These are phyloP conservation scores for Coemansia sp. DNA, from an alignment of 192 early-diverging fungal species.

Conservation along the genomic window DNA sequence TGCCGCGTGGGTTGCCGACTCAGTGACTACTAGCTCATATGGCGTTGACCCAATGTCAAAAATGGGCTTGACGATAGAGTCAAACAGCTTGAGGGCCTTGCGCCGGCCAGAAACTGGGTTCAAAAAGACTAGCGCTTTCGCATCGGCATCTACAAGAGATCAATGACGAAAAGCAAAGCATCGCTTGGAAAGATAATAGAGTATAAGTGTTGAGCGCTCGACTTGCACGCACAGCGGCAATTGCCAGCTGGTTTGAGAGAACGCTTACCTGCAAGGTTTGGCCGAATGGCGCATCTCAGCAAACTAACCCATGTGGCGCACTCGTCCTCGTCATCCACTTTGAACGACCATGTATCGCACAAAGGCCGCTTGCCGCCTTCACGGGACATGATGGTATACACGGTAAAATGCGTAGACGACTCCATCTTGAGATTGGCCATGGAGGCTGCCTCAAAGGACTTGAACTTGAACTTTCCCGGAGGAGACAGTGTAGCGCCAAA, in stretches of 20 bases:
- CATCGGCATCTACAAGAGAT: conserved; percentile 22
- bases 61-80: conserved; percentile 52
- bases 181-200: no score
- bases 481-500: conserved; percentile 54
- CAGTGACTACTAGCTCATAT: conserved; percentile 45
- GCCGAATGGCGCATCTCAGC: conserved; percentile 43
- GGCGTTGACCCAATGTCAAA: conserved; percentile 34
- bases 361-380: conserved; percentile 46
- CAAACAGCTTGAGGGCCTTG: conserved; percentile 46
- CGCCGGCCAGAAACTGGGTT: conserved; percentile 52
- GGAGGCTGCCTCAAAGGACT: conserved; percentile 44
- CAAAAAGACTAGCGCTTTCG: conserved; percentile 36
- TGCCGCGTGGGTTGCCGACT: conserved; percentile 27
- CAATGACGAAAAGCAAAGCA: no score
- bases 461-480: conserved; percentile 52
- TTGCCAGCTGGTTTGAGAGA: neutral
- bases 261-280: conserved; percentile 35
- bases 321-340: conserved; percentile 44
- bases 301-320: conserved; percentile 41
- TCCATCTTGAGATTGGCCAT: conserved; percentile 27
- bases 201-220: no score
- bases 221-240: neutral
- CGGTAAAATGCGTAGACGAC: conserved; percentile 55
- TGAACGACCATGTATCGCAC: conserved; percentile 57
- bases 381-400: conserved; percentile 47